A percentile compares a stretch with the other conserved stretches of the same genome.
phyloP scores from a whole-genome alignment of 106 monocot genomes.

The Ottelia alismoides region DNA sequence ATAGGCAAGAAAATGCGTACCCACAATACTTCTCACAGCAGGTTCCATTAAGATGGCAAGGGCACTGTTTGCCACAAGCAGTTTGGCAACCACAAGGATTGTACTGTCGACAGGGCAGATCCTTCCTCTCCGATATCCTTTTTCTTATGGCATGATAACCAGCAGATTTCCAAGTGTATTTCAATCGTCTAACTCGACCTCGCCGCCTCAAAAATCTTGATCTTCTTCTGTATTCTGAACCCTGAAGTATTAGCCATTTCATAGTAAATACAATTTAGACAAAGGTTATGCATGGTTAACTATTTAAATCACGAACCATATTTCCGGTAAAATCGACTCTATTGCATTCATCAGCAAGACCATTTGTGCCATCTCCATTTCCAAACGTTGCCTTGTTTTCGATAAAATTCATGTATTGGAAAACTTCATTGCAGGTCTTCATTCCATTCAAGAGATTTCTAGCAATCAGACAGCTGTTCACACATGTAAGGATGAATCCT shows the following conservation, averaged over 20 bases:
- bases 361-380: conserved; percentile 40
- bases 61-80: conserved; percentile 91
- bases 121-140: conserved; percentile 85
- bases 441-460: conserved; percentile 94
- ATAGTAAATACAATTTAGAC: neutral
- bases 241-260: conserved; percentile 31
- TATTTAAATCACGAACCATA: conserved; percentile 3
- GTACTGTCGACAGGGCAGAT: conserved; percentile 95
- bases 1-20: no score
- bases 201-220: conserved; percentile 83
- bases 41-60: conserved; percentile 84
- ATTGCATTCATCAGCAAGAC: conserved; percentile 49
- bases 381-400: conserved; percentile 45
- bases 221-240: conserved; percentile 62
- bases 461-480: conserved; percentile 94
- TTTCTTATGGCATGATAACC: conserved; percentile 96
- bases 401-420: conserved; percentile 61
- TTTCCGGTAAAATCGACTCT: conserved; percentile 31
- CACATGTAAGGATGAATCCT: no score
- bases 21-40: conserved; percentile 99
- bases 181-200: conserved; percentile 87
- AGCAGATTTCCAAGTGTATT: conserved; percentile 97
- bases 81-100: conserved; percentile 91
- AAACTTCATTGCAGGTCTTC: conserved; percentile 83
- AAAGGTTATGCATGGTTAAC: neutral